Percentiles rank a stretch among this genome's conserved stretches.
phyloP scores from a whole-genome alignment of 306 rosid genomes.

The Senna siamea region DNA sequence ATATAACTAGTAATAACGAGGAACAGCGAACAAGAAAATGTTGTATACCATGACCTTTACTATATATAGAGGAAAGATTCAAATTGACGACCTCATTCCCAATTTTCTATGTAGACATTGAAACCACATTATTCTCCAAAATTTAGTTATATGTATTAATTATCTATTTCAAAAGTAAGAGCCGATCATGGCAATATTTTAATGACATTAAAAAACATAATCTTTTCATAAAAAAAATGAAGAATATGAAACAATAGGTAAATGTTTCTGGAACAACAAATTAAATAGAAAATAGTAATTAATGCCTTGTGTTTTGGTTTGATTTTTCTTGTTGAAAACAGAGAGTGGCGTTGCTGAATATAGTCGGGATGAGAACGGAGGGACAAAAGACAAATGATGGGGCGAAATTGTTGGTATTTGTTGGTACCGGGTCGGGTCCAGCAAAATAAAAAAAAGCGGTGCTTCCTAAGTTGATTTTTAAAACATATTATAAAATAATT shows the following conservation, averaged over 20 bases:
- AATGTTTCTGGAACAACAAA: neutral
- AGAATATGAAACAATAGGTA: neutral
- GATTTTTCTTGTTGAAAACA: neutral
- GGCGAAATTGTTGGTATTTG: neutral
- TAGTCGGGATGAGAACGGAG: neutral
- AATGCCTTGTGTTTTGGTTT: neutral
- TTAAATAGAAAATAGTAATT: neutral
- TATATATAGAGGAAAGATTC: too few species aligned
- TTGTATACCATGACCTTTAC: neutral
- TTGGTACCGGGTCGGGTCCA: neutral
- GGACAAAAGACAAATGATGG: neutral
- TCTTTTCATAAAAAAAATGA: too few species aligned
- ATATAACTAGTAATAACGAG: neutral
- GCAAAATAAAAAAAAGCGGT: neutral
- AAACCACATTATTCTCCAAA: neutral
- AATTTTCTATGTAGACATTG: neutral
- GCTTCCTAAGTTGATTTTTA: too few species aligned
- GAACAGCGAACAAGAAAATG: neutral
- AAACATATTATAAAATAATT: too few species aligned
- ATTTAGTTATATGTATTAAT: too few species aligned
- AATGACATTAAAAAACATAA: too few species aligned
- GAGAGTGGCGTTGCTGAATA: neutral
- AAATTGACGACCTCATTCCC: neutral
- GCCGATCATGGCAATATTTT: too few species aligned
- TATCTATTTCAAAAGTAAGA: too few species aligned